Conservation (phyloP, 2,329 filamentous ascomycete species). For the Blastomyces percursus region DNA sequence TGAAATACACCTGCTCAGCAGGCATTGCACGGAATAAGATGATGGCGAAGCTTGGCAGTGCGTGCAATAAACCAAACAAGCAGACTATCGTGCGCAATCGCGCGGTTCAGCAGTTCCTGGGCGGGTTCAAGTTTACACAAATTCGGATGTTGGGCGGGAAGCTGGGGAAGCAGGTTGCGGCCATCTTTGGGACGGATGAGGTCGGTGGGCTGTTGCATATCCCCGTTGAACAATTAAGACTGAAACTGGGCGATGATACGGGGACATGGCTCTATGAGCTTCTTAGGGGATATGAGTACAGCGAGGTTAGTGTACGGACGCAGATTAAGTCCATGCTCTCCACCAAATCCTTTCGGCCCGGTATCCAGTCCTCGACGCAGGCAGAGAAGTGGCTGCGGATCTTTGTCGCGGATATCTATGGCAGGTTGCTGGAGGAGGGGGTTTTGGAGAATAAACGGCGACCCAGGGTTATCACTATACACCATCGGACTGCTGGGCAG, state of each 20-base stretch:
- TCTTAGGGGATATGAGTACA: constrained; percentile 73
- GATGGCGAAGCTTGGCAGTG: constrained; percentile 85
- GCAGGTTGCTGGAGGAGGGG: constrained; percentile 80
- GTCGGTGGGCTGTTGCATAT: constrained; percentile 65
- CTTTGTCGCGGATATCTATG: constrained; percentile 83
- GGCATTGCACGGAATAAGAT: constrained; percentile 89
- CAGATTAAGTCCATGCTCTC: constrained; percentile 97
- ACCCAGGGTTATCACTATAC: constrained; percentile 74
- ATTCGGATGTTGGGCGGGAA: constrained; percentile 94
- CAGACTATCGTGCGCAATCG: constrained; percentile 90
- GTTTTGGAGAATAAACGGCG: constrained; percentile 76
- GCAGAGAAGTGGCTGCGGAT: constrained; percentile 79
- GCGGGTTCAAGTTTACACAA: constrained; percentile 83
- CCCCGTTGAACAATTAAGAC: constrained; percentile 63
- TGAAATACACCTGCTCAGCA: constrained; percentile 85
- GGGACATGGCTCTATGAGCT: constrained; percentile 76
- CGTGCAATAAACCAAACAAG: constrained; percentile 82
- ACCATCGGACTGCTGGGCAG: constrained; percentile 61
- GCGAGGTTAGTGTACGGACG: constrained; percentile 80
- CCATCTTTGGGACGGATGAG: constrained; percentile 69
- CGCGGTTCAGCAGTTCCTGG: constrained; percentile 67
- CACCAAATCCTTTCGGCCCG: constrained; percentile 85
- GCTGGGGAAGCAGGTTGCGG: constrained; percentile 72
- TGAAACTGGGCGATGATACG: constrained; percentile 70
- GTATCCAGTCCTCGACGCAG: constrained; percentile 66